Percentiles rank a stretch among this genome's conserved stretches.
phyloP scores from a whole-genome alignment of 805 yeast species.

The Lachancea dasiensis region DNA sequence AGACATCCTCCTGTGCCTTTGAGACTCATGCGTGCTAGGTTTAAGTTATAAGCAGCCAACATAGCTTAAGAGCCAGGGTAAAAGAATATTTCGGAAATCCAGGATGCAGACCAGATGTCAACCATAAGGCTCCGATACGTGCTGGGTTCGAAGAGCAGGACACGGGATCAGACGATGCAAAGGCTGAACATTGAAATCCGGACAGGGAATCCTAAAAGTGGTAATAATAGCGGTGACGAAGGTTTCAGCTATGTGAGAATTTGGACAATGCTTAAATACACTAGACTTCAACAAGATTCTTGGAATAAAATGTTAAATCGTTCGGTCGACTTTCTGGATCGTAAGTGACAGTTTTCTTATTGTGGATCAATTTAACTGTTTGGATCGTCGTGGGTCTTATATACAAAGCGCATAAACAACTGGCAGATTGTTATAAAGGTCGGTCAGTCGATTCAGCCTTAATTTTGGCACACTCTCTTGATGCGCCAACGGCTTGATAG shows the following conservation, averaged over 20 bases:
- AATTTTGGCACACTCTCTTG: constrained; percentile 37
- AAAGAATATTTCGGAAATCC: constrained; percentile 22
- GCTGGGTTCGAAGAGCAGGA: neutral
- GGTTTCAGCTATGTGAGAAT: constrained; percentile 15
- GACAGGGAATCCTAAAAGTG: constrained; percentile 5
- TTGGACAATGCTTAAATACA: constrained; percentile 19
- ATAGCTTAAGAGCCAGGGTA: too few species aligned
- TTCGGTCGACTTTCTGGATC: constrained; percentile 27
- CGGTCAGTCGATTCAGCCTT: constrained; percentile 37
- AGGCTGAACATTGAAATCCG: too few species aligned
- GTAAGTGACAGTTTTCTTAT: constrained; percentile 22
- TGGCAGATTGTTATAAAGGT: constrained; percentile 41
- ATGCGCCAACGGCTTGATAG: constrained; percentile 36
- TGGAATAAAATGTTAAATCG: constrained; percentile 21
- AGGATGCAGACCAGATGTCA: constrained; percentile 15
- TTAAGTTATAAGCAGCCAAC: too few species aligned
- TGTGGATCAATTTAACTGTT: constrained; percentile 25
- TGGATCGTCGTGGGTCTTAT: constrained; percentile 30
- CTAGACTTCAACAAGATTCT: constrained; percentile 23
- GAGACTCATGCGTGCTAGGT: too few species aligned
- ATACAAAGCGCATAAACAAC: constrained; percentile 27
- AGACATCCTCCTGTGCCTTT: too few species aligned
- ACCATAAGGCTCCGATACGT: constrained; percentile 14
- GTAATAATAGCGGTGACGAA: constrained; percentile 15
- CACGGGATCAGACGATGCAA: constrained; percentile 1